A percentile compares a stretch with the other conserved stretches of the same genome.
phyloP scores from a whole-genome alignment of 192 early-diverging fungal species.

The Umbelopsis sp. region DNA sequence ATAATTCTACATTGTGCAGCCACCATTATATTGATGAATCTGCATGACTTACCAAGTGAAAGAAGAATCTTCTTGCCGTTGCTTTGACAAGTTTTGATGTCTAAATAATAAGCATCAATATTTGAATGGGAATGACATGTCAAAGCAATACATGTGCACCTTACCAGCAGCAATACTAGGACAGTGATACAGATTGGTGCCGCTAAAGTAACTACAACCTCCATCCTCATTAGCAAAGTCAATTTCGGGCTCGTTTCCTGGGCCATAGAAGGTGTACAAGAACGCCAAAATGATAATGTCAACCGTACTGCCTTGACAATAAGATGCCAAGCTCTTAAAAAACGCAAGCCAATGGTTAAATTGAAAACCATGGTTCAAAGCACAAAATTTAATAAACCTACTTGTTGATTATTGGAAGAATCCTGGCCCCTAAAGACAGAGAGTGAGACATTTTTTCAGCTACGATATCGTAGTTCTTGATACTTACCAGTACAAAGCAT shows the following conservation, averaged over 20 bases:
- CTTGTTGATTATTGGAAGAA: slow-evolving; percentile 6
- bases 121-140: background rate
- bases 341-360: background rate
- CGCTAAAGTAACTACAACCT: slow-evolving; percentile 38
- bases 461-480: background rate
- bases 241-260: slow-evolving; percentile 21
- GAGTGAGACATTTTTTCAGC: background rate
- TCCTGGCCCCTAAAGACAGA: background rate
- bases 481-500: slow-evolving; percentile 13
- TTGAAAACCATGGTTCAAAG: background rate
- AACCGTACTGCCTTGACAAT: slow-evolving; percentile 32
- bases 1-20: no score
- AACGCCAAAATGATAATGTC: slow-evolving; percentile 30
- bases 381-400: background rate
- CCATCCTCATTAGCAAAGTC: slow-evolving; percentile 30
- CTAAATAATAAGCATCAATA: slow-evolving; percentile 28
- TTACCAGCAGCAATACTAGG: slow-evolving; percentile 55
- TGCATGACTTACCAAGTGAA: slow-evolving; percentile 50
- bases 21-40: no score
- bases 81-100: slow-evolving; percentile 66
- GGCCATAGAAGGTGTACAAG: slow-evolving; percentile 25
- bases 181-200: slow-evolving; percentile 68
- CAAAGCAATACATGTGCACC: slow-evolving; percentile 38
- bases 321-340: slow-evolving; percentile 23
- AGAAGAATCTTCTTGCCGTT: slow-evolving; percentile 61